Evolutionary conservation across 1,139 yeast species (phyloP), one percentile per base, ranked within the genome.

Genomic region (Nakaseomyces delphensis): DNA sequence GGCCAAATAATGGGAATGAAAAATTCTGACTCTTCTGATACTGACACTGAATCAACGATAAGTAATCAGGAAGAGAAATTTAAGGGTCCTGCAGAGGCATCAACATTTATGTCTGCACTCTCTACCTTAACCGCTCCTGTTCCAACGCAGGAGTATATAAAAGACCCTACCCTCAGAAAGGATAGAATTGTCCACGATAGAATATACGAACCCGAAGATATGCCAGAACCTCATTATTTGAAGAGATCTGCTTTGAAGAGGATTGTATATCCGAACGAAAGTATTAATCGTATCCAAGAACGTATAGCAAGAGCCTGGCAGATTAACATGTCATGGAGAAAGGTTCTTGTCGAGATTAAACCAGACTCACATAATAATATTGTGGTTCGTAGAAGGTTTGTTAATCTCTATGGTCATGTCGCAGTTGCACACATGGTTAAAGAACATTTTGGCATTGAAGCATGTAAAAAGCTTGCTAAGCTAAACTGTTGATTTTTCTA

Each of bases 341-440:
- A 91, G 62, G 96, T 93, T 1, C 64, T 93, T 24, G 96, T 89
- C 1, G 76, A 77, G 40, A 66, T 93, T 45, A 77, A 79, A 48
- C 96, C 96, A 0, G 99, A 91, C 63, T 96, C 99, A 0, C 99
- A 91, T 57, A 91, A 91, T 58, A 93, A 89, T 55, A 89, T 91
- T 40, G 71, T 85, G 27, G 98, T 91, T 1, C 68, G 99, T 49
- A 70, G 99, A 53, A 67, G 89, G 47, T 91, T 85, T 67, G 80
- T 95, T 9, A 91, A 91, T 66, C 95, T 96, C 0, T 87, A 83
- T 64, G 99, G 99, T 1, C 89, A 97, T 96, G 87, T 85, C 0
- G 96, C 87, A 0, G 71, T 91, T 28, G 84, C 83, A 42, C 96
- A 91, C 62, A 55, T 91, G 49, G 84, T 83, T 1, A 64, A 71